phyloP scores from a whole-genome alignment of 495 filamentous ascomycete species.

The Aspergillus avenaceus region DNA sequence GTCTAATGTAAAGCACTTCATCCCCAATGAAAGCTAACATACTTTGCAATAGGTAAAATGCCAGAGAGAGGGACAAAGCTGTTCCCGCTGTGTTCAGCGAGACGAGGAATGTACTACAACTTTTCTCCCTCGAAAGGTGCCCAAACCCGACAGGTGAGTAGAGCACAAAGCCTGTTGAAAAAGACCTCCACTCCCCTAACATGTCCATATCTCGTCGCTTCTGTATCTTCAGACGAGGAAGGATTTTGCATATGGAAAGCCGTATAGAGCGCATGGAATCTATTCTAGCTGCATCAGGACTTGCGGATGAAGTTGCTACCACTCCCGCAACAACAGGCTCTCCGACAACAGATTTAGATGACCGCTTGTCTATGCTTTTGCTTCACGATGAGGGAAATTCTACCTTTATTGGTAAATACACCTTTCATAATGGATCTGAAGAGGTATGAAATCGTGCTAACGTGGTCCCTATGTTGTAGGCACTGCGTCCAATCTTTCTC shows the following conservation, averaged over 20 bases:
- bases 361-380: neutral
- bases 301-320: neutral
- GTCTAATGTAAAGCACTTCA: neutral
- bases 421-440: too few species aligned
- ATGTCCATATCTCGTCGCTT: neutral
- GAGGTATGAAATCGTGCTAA: neutral
- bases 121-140: neutral
- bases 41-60: neutral
- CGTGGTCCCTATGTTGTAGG: neutral
- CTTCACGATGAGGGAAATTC: neutral
- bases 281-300: neutral
- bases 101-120: neutral
- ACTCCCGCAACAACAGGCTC: neutral
- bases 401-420: neutral
- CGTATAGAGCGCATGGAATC: neutral
- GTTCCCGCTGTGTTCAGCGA: neutral
- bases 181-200: neutral
- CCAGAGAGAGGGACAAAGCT: neutral
- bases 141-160: neutral
- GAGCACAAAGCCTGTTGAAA: neutral
- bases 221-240: neutral
- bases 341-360: neutral
- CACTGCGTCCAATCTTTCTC: neutral
- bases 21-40: neutral
- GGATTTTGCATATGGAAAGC: neutral